A percentile compares a stretch with the other conserved stretches of the same genome.
Conservation (phyloP, 208 protist genomes). For the Blechomonas ayalai region DNA sequence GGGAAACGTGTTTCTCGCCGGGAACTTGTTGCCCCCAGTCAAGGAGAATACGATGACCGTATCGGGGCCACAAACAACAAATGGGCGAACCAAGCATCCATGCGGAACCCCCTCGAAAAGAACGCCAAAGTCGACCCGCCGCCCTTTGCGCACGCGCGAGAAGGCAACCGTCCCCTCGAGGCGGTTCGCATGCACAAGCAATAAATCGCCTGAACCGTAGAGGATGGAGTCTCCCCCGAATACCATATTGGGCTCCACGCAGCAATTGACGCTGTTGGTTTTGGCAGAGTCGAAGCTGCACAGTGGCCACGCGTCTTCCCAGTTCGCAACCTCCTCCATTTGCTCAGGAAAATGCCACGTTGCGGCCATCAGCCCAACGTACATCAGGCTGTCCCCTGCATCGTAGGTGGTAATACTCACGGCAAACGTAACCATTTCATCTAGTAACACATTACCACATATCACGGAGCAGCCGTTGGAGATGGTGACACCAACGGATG, state of each 20-base stretch:
- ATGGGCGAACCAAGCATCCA: constrained; percentile 37
- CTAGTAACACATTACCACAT: constrained; percentile 51
- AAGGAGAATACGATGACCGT: constrained; percentile 81
- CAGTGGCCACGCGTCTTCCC: constrained; percentile 74
- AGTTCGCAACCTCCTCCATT: constrained; percentile 46
- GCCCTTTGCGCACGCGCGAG: constrained; percentile 49
- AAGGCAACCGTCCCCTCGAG: constrained; percentile 56
- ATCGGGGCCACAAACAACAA: constrained; percentile 53
- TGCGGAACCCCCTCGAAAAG: constrained; percentile 66
- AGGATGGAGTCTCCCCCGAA: constrained; percentile 57
- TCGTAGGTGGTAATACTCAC: constrained; percentile 45
- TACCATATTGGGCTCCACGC: constrained; percentile 71
- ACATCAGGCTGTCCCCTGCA: constrained; percentile 39
- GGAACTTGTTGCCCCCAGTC: constrained; percentile 54
- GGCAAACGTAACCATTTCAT: constrained; percentile 46
- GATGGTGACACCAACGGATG: constrained; percentile 63
- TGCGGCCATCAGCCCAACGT: constrained; percentile 76
- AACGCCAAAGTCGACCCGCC: constrained; percentile 65
- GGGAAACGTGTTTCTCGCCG: constrained; percentile 60
- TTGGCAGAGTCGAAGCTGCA: constrained; percentile 60
- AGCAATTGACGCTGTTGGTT: constrained; percentile 84
- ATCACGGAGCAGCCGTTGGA: constrained; percentile 34
- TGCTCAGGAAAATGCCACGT: constrained; percentile 29
- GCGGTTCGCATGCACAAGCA: constrained; percentile 61
- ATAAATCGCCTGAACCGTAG: constrained; percentile 60